These are phyloP conservation scores for Bipolaris victoriae DNA, from an alignment of 2,329 filamentous ascomycete genomes.

Conservation along the genomic window DNA sequence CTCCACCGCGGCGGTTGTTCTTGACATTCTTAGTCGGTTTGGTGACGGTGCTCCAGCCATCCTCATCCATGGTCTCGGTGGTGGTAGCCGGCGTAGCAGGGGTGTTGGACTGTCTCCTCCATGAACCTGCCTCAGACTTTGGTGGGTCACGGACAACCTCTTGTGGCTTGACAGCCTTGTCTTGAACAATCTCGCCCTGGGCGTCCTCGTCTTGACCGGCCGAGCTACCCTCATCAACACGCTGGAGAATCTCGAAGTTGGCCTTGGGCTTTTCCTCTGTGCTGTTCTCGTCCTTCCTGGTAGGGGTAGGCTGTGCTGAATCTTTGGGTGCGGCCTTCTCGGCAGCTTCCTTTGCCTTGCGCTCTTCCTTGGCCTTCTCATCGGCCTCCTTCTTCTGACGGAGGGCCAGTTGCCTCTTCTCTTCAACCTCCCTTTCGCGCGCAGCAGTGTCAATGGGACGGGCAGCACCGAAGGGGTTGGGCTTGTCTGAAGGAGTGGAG, in stretches of 20 bases:
- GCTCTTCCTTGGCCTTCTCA: constrained; percentile 80
- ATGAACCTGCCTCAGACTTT: constrained; percentile 48
- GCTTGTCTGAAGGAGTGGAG: constrained; percentile 67
- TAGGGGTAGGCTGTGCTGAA: constrained; percentile 43
- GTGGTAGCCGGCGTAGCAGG: constrained; percentile 47
- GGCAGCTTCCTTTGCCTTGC: constrained; percentile 57
- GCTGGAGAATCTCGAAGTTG: constrained; percentile 63
- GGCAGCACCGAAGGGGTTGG: constrained; percentile 92
- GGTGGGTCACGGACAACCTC: constrained; percentile 58
- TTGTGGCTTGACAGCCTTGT: constrained; percentile 63
- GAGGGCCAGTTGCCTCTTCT: constrained; percentile 76
- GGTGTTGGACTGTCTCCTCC: constrained; percentile 48
- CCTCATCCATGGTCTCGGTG: constrained; percentile 57
- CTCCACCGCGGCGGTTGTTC: constrained; percentile 49
- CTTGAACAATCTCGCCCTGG: constrained; percentile 57
- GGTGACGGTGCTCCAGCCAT: constrained; percentile 61
- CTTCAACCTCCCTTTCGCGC: constrained; percentile 86
- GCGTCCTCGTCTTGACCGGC: constrained; percentile 56
- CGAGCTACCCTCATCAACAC: constrained; percentile 46
- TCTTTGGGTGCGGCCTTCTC: constrained; percentile 66
- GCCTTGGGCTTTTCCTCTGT: constrained; percentile 54
- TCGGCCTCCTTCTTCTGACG: constrained; percentile 87
- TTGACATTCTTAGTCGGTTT: constrained; percentile 51
- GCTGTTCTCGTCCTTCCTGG: constrained; percentile 45
- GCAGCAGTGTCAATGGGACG: constrained; percentile 92